These are phyloP conservation scores for Tuber magnatum DNA, from an alignment of 495 filamentous ascomycete genomes.

Conservation along the genomic window DNA sequence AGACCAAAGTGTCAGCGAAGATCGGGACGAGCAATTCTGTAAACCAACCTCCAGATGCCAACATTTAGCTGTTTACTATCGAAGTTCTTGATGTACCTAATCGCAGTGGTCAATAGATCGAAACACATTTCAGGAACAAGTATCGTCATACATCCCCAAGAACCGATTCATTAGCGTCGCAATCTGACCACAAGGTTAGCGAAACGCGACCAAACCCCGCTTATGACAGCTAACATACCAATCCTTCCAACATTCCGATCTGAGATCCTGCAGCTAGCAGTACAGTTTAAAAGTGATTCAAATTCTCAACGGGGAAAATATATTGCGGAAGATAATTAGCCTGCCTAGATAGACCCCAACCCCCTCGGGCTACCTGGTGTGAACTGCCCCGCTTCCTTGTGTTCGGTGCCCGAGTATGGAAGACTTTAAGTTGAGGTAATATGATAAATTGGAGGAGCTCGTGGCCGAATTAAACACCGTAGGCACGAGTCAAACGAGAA, in stretches of 20 bases:
- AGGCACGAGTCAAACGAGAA: neutral
- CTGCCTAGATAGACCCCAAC: neutral
- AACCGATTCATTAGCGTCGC: constrained; percentile 96
- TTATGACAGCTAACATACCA: constrained; percentile 43
- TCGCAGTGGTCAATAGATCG: constrained; percentile 2
- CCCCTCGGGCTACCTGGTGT: neutral
- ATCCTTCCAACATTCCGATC: constrained; percentile 55
- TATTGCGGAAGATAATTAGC: neutral
- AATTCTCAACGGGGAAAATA: neutral
- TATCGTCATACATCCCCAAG: constrained; percentile 76
- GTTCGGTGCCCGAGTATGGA: neutral
- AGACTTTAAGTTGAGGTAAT: neutral
- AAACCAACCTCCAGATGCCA: constrained; percentile 71
- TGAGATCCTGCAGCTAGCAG: constrained; percentile 16
- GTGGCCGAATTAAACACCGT: neutral
- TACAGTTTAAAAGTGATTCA: constrained; percentile 6
- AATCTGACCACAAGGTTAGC: constrained; percentile 45
- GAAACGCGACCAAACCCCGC: neutral
- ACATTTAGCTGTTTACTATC: constrained; percentile 93
- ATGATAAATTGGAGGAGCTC: neutral
- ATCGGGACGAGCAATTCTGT: neutral
- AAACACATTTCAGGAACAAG: neutral
- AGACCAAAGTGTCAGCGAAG: constrained; percentile 6
- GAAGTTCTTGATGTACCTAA: constrained; percentile 77
- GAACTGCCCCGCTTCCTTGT: neutral